Evolutionary conservation across 2,329 filamentous ascomycete species (phyloP), one percentile per base, ranked within the genome.

Genomic region (Fusarium buxicola): DNA sequence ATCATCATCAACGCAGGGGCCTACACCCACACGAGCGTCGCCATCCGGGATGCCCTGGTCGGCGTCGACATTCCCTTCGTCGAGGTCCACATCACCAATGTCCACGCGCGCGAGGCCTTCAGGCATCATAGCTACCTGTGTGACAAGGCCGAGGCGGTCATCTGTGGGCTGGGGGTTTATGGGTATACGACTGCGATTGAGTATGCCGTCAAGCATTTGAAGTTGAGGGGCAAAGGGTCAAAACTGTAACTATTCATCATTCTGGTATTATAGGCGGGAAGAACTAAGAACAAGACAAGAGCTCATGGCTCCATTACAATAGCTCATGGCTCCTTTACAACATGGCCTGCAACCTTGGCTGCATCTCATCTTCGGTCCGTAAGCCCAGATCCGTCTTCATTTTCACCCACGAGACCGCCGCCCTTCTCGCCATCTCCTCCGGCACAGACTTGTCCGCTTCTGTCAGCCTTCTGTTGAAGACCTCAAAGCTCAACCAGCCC

Each of bases 1-100:
- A 85, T 91, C 65, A 78, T 94, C 70, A 92, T 94, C 78, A 94
- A 94, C 76, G 87, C 90, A 0, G 91, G 86, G 3, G 91, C 84
- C 0, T 87, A 88, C 68, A 93, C 91, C 1, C 91, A 94, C 75
- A 92, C 90, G 1, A 90, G 86, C 69, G 88, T 94, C 1, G 89
- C 88, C 1, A 81, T 94, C 55, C 81, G 91, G n/a, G 91, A 94
- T 74, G 90, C 91, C 0, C 76, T 94, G 24, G 74, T 88, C 0
- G 89, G 86, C 5, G 87, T 92, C 0, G 81, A 80, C 7, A 86
- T 92, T 18, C 91, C 90, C 0, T 94, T 93, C 68, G 80, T 94
- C 41, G 91, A 94, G 77, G 75, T 92, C n/a, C 91, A 94, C 73
- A 83, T 93, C 30, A 88, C 82, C 52, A 94, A 94, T 73, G 84